phyloP scores from a whole-genome alignment of 495 filamentous ascomycete genomes.

The Antarctomyces pellizariae region DNA sequence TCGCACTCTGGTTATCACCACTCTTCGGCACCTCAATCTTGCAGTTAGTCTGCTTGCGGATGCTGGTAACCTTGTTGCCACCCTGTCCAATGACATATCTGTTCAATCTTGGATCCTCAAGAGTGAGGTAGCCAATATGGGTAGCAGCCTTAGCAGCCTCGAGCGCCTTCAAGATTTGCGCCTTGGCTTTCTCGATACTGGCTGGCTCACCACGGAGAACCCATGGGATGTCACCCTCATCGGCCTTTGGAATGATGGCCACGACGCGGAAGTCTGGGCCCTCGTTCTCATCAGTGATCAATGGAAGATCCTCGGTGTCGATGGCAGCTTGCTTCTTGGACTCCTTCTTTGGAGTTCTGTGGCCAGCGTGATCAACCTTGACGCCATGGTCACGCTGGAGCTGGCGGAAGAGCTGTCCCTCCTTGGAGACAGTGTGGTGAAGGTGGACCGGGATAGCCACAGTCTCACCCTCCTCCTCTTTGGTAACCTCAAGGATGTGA shows the following conservation, averaged over 20 bases:
- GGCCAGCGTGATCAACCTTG: constrained; percentile 70
- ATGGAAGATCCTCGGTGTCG: constrained; percentile 40
- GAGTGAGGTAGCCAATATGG: constrained; percentile 60
- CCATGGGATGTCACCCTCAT: constrained; percentile 78
- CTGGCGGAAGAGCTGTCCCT: constrained; percentile 76
- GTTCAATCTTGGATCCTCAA: constrained; percentile 77
- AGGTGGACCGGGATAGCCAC: constrained; percentile 54
- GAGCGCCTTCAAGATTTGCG: constrained; percentile 44
- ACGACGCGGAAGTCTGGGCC: constrained; percentile 24
- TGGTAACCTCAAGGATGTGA: constrained; percentile 54
- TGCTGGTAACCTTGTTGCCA: constrained; percentile 74
- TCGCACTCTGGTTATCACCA: constrained; percentile 55
- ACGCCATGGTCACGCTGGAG: constrained; percentile 65
- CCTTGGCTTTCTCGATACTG: constrained; percentile 52
- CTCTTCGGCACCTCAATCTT: constrained; percentile 77
- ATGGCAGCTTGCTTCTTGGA: constrained; percentile 19
- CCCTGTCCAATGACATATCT: constrained; percentile 74
- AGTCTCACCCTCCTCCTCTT: constrained; percentile 74
- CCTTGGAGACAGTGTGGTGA: constrained; percentile 69
- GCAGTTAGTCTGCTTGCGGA: constrained; percentile 79
- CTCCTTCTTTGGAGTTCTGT: constrained; percentile 44
- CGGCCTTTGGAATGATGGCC: too few relatives aligned
- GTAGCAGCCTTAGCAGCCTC: constrained; percentile 46
- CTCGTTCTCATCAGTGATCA: constrained; percentile 70
- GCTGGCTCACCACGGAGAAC: constrained; percentile 57